Evolutionary conservation across 2,329 filamentous ascomycete genomes (phyloP).

Genomic region (Sarocladium oryzae): DNA sequence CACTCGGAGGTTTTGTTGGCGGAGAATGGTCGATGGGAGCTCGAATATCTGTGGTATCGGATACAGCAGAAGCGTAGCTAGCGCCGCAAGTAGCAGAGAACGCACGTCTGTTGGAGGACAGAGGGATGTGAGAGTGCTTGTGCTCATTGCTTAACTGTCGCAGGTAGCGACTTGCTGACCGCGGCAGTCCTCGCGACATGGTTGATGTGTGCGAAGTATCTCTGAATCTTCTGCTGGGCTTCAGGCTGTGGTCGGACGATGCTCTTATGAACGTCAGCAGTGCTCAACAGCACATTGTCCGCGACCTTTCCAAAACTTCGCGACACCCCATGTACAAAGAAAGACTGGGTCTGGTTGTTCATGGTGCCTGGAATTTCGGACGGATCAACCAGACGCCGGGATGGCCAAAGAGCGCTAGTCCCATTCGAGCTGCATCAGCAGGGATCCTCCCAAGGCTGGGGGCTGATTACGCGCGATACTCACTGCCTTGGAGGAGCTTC

Average conservation of each 20-base stretch:
- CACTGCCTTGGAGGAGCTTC: conserved; percentile 16
- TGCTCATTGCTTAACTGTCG: conserved; percentile 18
- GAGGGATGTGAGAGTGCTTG: not conserved
- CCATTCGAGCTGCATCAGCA: not conserved
- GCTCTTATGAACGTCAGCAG: not conserved
- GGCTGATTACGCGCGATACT: conserved; percentile 18
- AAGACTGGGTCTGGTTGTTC: not conserved
- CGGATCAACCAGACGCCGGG: conserved; percentile 7
- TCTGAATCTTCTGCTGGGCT: conserved; percentile 3
- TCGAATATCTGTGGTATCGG: conserved; percentile 14
- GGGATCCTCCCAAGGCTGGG: conserved; percentile 6
- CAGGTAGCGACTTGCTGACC: conserved; percentile 17
- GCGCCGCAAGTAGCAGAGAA: conserved; percentile 21
- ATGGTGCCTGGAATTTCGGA: not conserved
- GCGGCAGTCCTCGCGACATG: conserved; percentile 17
- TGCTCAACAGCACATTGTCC: not conserved
- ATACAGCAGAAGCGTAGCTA: conserved; percentile 19
- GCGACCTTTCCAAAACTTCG: not conserved
- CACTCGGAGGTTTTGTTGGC: conserved; percentile 77
- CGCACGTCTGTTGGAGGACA: conserved; percentile 15
- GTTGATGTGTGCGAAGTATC: conserved; percentile 1
- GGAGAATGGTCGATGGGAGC: conserved; percentile 44
- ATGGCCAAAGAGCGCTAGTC: not conserved
- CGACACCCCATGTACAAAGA: conserved; percentile 1
- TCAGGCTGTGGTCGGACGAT: not conserved